phyloP scores from a whole-genome alignment of 495 filamentous ascomycete genomes.

The Tuber indicum region DNA sequence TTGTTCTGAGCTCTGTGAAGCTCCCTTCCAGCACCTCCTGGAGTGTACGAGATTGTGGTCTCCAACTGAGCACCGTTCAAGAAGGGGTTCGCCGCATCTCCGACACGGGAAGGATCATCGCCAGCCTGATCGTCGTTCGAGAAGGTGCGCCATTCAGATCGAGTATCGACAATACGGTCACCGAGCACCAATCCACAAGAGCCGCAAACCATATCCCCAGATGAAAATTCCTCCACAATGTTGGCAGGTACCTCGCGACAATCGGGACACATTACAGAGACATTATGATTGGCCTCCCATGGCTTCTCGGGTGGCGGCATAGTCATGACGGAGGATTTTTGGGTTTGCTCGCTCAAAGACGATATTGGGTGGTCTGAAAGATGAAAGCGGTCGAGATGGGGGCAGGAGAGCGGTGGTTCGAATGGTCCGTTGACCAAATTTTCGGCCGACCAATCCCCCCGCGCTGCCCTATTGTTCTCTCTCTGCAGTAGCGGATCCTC shows the following conservation, averaged over 20 bases:
- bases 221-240: slow-evolving; percentile 83
- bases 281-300: slow-evolving; percentile 75
- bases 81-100: slow-evolving; percentile 78
- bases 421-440: background rate
- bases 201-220: slow-evolving; percentile 85
- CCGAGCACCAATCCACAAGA: slow-evolving; percentile 88
- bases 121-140: slow-evolving; percentile 90
- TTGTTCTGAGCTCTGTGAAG: slow-evolving; percentile 83
- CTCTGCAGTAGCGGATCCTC: background rate
- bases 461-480: background rate
- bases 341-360: background rate
- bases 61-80: slow-evolving; percentile 88
- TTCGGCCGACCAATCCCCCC: slow-evolving; percentile 2
- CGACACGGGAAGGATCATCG: slow-evolving; percentile 96
- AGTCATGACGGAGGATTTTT: slow-evolving; percentile 24
- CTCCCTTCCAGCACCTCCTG: slow-evolving; percentile 69
- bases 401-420: slow-evolving; percentile 2
- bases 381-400: background rate
- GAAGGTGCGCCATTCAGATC: slow-evolving; percentile 98
- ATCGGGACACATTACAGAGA: slow-evolving; percentile 74
- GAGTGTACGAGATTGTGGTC: slow-evolving; percentile 75
- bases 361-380: background rate
- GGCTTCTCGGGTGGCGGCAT: slow-evolving; percentile 44
- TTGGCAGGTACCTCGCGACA: slow-evolving; percentile 88
- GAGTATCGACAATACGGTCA: slow-evolving; percentile 84